Evolutionary conservation across 73 alveolate species (phyloP).

Genomic region (Paramecium sexaurelia): DNA sequence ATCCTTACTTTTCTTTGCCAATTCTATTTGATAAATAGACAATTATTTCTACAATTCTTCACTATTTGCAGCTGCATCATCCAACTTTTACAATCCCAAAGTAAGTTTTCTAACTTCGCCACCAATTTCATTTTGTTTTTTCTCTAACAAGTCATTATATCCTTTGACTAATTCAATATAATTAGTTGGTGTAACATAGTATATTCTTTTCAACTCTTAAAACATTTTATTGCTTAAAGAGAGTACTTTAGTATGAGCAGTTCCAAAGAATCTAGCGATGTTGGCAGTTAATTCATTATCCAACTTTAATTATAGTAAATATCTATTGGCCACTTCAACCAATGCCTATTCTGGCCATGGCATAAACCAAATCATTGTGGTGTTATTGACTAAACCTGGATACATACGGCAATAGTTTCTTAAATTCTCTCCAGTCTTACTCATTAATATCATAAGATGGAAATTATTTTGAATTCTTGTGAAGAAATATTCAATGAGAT

Average conservation of each 20-base stretch:
- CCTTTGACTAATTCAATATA: slow-evolving; percentile 98
- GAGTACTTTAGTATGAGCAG: slow-evolving; percentile 80
- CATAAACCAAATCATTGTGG: slow-evolving; percentile 98
- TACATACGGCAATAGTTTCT: slow-evolving; percentile 98
- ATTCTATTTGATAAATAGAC: slow-evolving; percentile 93
- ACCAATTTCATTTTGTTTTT: slow-evolving; percentile 90
- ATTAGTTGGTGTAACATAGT: slow-evolving; percentile 99
- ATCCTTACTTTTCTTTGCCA: slow-evolving; percentile 90
- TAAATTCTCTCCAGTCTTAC: slow-evolving; percentile 98
- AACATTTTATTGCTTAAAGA: slow-evolving; percentile 89
- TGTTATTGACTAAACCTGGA: slow-evolving; percentile 99
- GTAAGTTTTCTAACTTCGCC: slow-evolving; percentile 94
- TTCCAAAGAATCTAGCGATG: slow-evolving; percentile 77
- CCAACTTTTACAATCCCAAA: slow-evolving; percentile 98
- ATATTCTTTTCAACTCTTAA: slow-evolving; percentile 96
- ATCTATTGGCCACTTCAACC: slow-evolving; percentile 96
- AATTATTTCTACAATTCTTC: slow-evolving; percentile 96
- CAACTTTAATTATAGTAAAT: slow-evolving; percentile 72
- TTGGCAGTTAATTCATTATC: slow-evolving; percentile 68
- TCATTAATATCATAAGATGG: slow-evolving; percentile 97
- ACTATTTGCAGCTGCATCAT: slow-evolving; percentile 96
- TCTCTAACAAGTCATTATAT: slow-evolving; percentile 82
- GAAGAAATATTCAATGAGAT: slow-evolving; percentile 95
- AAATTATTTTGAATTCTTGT: slow-evolving; percentile 96
- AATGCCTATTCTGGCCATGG: slow-evolving; percentile 99